Evolutionary conservation across 2,329 filamentous ascomycete genomes (phyloP).

Genomic region (Exserohilum rostratum): DNA sequence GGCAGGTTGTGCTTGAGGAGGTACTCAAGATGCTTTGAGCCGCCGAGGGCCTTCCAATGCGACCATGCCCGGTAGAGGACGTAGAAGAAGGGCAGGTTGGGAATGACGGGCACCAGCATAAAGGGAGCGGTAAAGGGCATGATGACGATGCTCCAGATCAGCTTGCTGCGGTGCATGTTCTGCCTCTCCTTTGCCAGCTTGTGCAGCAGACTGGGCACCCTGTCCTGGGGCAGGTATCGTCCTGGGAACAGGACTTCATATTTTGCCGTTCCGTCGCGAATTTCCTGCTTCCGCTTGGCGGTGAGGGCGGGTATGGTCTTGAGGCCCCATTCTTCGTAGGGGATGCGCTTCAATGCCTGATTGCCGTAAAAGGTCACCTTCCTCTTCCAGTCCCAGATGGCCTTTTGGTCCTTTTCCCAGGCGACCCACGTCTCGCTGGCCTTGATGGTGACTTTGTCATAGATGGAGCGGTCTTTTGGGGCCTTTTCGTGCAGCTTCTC

Average conservation of each 20-base stretch:
- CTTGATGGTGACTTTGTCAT: slow-evolving; percentile 73
- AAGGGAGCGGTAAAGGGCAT: slow-evolving; percentile 79
- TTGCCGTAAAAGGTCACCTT: slow-evolving; percentile 87
- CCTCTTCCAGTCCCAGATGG: slow-evolving; percentile 77
- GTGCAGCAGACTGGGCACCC: slow-evolving; percentile 69
- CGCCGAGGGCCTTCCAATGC: slow-evolving; percentile 68
- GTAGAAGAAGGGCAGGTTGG: slow-evolving; percentile 97
- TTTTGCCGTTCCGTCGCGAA: slow-evolving; percentile 66
- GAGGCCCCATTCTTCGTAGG: slow-evolving; percentile 96
- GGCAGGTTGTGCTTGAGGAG: slow-evolving; percentile 77
- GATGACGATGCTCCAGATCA: slow-evolving; percentile 71
- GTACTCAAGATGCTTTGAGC: slow-evolving; percentile 84
- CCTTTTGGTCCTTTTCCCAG: slow-evolving; percentile 81
- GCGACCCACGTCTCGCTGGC: slow-evolving; percentile 79
- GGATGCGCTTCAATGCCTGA: slow-evolving; percentile 80
- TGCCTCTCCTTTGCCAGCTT: slow-evolving; percentile 81
- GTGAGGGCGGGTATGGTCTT: slow-evolving; percentile 90
- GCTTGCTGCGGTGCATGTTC: slow-evolving; percentile 72
- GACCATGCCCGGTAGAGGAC: slow-evolving; percentile 79
- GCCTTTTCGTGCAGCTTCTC: slow-evolving; percentile 69
- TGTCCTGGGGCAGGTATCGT: slow-evolving; percentile 68
- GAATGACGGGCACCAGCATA: slow-evolving; percentile 81
- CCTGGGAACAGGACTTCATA: slow-evolving; percentile 79
- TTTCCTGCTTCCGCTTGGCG: slow-evolving; percentile 67
- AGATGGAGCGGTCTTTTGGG: slow-evolving; percentile 57